Evolutionary conservation across 2,329 filamentous ascomycete species (phyloP).

Genomic region (Esteya vermicola): DNA sequence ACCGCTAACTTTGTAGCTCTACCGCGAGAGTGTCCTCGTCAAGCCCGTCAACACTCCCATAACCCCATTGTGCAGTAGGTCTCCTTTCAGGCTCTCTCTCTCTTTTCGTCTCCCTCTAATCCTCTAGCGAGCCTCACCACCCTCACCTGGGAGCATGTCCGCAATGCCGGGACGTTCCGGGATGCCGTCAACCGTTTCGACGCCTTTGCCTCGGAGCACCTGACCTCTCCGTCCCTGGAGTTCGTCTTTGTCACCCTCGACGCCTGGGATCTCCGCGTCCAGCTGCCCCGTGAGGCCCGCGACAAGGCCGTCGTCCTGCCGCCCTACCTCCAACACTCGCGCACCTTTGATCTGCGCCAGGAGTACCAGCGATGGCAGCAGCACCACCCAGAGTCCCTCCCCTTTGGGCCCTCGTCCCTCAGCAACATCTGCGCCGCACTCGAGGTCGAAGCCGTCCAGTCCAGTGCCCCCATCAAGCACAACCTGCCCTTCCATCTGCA

Average conservation of each 20-base stretch:
- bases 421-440: conserved; percentile 97
- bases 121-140: conserved; percentile 80
- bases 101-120: not conserved
- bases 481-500: conserved; percentile 97
- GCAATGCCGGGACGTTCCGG: conserved; percentile 91
- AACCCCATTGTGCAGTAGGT: conserved; percentile 96
- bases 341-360: conserved; percentile 90
- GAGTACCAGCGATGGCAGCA: conserved; percentile 99
- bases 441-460: conserved; percentile 94
- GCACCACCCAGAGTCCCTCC: conserved; percentile 92
- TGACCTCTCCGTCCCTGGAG: conserved; percentile 81
- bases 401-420: conserved; percentile 88
- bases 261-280: conserved; percentile 95
- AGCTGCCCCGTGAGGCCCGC: conserved; percentile 90
- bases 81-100: conserved; percentile 3
- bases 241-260: conserved; percentile 98
- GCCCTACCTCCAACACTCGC: conserved; percentile 92
- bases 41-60: conserved; percentile 98
- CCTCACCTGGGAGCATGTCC: conserved; percentile 96
- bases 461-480: conserved; percentile 95
- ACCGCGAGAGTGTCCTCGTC: conserved; percentile 90
- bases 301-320: conserved; percentile 97
- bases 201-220: conserved; percentile 80
- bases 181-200: conserved; percentile 95
- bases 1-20: conserved; percentile 62